Conservation (phyloP, 345 rosid species). For the Pistacia vera region DNA sequence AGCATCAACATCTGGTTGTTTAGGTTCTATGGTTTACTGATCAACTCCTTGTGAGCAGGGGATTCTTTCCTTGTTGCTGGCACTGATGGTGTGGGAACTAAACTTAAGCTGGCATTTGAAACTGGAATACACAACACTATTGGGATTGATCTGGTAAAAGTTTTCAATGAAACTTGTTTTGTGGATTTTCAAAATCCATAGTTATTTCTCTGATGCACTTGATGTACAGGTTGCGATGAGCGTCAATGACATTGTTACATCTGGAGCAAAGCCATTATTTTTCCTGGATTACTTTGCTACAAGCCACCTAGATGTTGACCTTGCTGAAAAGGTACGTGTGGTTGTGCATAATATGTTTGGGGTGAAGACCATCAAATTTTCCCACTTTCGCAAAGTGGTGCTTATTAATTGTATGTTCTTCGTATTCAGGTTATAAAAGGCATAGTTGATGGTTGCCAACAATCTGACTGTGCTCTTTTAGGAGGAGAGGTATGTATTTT, state of each 20-base stretch:
- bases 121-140: slow-evolving; percentile 88
- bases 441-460: slow-evolving; percentile 87
- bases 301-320: slow-evolving; percentile 90
- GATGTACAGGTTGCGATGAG: slow-evolving; percentile 86
- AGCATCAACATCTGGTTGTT: neutral
- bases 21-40: slow-evolving; percentile 8
- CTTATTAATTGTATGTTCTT: neutral
- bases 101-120: slow-evolving; percentile 91
- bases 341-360: neutral
- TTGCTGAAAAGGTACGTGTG: slow-evolving; percentile 80
- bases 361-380: neutral
- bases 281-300: slow-evolving; percentile 97
- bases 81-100: slow-evolving; percentile 99
- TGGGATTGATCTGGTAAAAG: slow-evolving; percentile 85
- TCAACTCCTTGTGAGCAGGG: slow-evolving; percentile 42
- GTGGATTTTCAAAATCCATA: neutral
- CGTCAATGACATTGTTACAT: slow-evolving; percentile 94
- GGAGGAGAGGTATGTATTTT: slow-evolving; percentile 84
- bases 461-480: slow-evolving; percentile 75
- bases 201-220: slow-evolving; percentile 19
- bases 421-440: slow-evolving; percentile 80
- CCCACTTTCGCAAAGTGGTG: neutral
- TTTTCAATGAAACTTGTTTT: neutral
- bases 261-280: slow-evolving; percentile 92
- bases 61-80: slow-evolving; percentile 94